A percentile compares a stretch with the other conserved stretches of the same genome.
These are phyloP conservation scores for Eremomyces bilateralis DNA, from an alignment of 495 filamentous ascomycete genomes.

Conservation along the genomic window DNA sequence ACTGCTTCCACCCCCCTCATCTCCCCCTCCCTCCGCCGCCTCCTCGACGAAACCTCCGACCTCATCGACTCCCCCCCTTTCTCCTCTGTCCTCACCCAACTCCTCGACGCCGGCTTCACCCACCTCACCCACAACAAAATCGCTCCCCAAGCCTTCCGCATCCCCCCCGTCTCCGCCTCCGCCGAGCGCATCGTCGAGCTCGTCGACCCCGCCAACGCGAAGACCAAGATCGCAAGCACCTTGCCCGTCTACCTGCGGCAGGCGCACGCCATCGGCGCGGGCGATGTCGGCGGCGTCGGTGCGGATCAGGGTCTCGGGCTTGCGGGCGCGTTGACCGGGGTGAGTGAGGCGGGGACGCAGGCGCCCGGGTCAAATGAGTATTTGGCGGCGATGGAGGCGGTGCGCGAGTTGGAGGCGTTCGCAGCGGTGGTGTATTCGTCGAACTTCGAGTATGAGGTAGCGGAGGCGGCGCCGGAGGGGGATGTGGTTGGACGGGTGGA, in stretches of 20 bases:
- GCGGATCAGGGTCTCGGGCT: slow-evolving; percentile 7
- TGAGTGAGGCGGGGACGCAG: slow-evolving; percentile 34
- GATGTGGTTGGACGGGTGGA: slow-evolving; percentile 3
- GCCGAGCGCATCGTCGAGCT: slow-evolving; percentile 24
- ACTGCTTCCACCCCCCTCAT: slow-evolving; percentile 21
- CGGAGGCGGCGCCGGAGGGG: slow-evolving; percentile 9
- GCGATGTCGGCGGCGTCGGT: slow-evolving; percentile 1
- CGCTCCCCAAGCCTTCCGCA: slow-evolving; percentile 52
- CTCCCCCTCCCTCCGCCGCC: slow-evolving; percentile 44
- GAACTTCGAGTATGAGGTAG: slow-evolving; percentile 55
- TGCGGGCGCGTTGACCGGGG: slow-evolving; percentile 3
- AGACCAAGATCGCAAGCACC: slow-evolving; percentile 71
- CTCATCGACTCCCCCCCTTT: slow-evolving; percentile 86
- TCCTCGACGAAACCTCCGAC: slow-evolving; percentile 93
- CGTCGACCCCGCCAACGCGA: slow-evolving; percentile 18
- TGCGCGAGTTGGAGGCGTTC: slow-evolving; percentile 77
- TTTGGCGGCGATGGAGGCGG: slow-evolving; percentile 48
- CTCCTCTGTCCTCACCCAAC: slow-evolving; percentile 54
- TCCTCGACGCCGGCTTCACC: slow-evolving; percentile 74
- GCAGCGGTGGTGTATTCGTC: slow-evolving; percentile 85
- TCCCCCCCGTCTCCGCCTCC: slow-evolving; percentile 20
- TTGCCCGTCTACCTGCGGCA: slow-evolving; percentile 71
- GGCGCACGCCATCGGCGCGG: slow-evolving; percentile 63
- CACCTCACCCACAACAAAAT: slow-evolving; percentile 61
- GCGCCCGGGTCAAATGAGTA: no score